Evolutionary conservation across 1,284 basidiomycete species (phyloP).

Genomic region (Athelia psychrophila): DNA sequence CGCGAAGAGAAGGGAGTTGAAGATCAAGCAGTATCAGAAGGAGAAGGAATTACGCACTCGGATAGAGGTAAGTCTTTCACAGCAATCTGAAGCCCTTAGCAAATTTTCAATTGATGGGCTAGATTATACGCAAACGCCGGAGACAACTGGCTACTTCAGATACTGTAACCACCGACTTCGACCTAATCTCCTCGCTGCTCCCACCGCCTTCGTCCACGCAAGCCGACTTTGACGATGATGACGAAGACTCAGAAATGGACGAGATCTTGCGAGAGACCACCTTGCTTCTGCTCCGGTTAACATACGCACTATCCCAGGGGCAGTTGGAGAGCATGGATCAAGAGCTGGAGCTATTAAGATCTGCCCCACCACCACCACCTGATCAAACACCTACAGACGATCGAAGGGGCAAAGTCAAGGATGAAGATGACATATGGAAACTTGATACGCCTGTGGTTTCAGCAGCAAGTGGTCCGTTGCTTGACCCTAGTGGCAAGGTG

Average conservation of each 20-base stretch:
- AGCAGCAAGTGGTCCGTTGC: constrained; percentile 57
- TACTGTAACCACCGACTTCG: constrained; percentile 46
- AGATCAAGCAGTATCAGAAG: constrained; percentile 84
- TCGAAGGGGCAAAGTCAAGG: constrained; percentile 30
- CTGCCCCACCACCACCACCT: constrained; percentile 45
- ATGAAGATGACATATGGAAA: constrained; percentile 70
- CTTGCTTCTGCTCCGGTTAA: constrained; percentile 70
- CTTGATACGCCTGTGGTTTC: constrained; percentile 53
- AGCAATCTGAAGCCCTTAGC: background rate
- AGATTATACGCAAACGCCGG: constrained; percentile 56
- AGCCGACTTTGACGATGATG: constrained; percentile 43
- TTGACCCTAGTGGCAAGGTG: constrained; percentile 78
- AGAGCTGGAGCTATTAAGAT: constrained; percentile 72
- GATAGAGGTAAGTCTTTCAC: constrained; percentile 53
- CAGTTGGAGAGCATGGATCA: constrained; percentile 70
- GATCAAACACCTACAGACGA: constrained; percentile 31
- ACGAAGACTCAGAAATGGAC: constrained; percentile 58
- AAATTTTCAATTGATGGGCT: constrained; percentile 1
- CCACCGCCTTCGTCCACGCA: constrained; percentile 28
- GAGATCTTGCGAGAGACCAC: constrained; percentile 65
- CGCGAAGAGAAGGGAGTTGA: constrained; percentile 72
- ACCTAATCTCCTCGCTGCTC: constrained; percentile 64
- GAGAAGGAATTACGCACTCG: constrained; percentile 76
- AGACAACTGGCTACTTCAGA: constrained; percentile 34
- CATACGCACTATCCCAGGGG: constrained; percentile 67